Conservation (phyloP, 225 moss, liverwort and hornwort species). For the Bryum argenteum region DNA sequence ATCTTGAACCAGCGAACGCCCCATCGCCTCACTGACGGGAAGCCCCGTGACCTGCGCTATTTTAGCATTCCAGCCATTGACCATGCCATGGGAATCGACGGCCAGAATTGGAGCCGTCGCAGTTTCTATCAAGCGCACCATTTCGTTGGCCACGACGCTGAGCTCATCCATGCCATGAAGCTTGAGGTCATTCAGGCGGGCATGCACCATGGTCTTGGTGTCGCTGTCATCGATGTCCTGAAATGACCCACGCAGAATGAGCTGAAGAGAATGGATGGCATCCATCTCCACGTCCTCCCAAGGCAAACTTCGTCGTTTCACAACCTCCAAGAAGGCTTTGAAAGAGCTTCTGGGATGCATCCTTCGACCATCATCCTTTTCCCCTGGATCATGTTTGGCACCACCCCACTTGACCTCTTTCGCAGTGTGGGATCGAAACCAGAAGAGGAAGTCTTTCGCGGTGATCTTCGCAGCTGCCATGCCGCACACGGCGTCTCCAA, state of each 20-base stretch:
- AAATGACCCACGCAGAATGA: conserved; percentile 61
- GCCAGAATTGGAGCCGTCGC: conserved; percentile 62
- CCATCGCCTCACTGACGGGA: conserved; percentile 56
- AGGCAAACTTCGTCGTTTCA: conserved; percentile 53
- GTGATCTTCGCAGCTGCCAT: conserved; percentile 68
- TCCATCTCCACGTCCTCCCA: conserved; percentile 69
- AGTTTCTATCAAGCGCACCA: conserved; percentile 67
- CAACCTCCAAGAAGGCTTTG: conserved; percentile 62
- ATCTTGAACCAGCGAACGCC: conserved; percentile 54
- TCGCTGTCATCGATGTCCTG: conserved; percentile 63
- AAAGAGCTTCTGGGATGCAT: conserved; percentile 65
- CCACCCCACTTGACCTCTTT: conserved; percentile 66
- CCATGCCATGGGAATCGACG: conserved; percentile 53
- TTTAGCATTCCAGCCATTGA: conserved; percentile 67
- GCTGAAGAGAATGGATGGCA: conserved; percentile 65
- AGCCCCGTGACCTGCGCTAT: conserved; percentile 59
- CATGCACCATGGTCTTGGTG: conserved; percentile 63
- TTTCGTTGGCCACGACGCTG: conserved; percentile 59
- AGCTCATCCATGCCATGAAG: conserved; percentile 65
- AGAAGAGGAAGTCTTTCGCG: conserved; percentile 55
- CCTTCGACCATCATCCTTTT: conserved; percentile 53
- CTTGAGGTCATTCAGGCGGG: conserved; percentile 56
- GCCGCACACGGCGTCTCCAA: conserved; percentile 59
- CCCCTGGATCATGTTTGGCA: conserved; percentile 57
- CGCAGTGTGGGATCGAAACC: conserved; percentile 63